Evolutionary conservation across 257 asterid genomes (phyloP).

Genomic region (Fraxinus americana): DNA sequence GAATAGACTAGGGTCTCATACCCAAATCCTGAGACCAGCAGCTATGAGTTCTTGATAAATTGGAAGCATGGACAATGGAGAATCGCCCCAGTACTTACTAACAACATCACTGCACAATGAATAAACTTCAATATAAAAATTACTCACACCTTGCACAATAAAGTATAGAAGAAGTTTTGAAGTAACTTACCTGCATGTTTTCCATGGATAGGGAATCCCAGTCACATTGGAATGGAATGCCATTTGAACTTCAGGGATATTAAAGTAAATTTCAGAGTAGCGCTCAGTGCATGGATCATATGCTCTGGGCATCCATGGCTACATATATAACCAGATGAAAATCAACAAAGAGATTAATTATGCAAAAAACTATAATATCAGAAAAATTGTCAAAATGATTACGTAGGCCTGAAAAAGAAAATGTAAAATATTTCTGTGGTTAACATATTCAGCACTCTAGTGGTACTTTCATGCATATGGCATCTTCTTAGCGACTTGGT

Average conservation of each 20-base stretch:
- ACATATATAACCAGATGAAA: slow-evolving; percentile 23
- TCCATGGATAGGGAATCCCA: slow-evolving; percentile 69
- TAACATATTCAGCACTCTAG: too few relatives aligned
- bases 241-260: slow-evolving; percentile 83
- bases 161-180: slow-evolving; percentile 17
- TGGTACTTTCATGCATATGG: too few relatives aligned
- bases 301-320: slow-evolving; percentile 96
- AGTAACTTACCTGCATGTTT: slow-evolving; percentile 68
- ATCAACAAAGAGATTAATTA: not conserved
- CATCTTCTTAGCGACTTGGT: too few relatives aligned
- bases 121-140: slow-evolving; percentile 9
- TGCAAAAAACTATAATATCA: not conserved
- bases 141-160: not conserved
- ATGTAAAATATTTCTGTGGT: not conserved
- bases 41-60: slow-evolving; percentile 80
- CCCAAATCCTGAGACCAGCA: slow-evolving; percentile 92
- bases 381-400: not conserved
- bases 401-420: not conserved
- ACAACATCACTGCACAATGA: slow-evolving; percentile 68
- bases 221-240: slow-evolving; percentile 89
- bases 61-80: slow-evolving; percentile 93
- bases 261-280: slow-evolving; percentile 68
- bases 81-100: slow-evolving; percentile 82
- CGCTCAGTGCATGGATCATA: slow-evolving; percentile 93
- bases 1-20: slow-evolving; percentile 20